Percentiles rank a stretch among this genome's conserved stretches.
Conservation (phyloP, 23 red algal genomes). For the Agarophyton chilense region DNA sequence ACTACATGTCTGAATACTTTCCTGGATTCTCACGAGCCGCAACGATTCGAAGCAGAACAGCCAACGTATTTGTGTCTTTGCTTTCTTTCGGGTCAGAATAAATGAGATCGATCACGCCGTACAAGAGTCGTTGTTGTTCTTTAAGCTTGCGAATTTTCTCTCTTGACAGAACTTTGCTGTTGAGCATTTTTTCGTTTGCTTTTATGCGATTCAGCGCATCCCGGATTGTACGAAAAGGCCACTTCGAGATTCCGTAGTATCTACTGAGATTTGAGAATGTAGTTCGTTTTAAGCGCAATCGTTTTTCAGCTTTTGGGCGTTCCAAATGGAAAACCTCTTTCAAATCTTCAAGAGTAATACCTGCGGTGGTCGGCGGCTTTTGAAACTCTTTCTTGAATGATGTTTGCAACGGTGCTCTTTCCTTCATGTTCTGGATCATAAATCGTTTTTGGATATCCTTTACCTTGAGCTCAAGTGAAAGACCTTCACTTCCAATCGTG, state of each 20-base stretch:
- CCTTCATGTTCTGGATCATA: neutral
- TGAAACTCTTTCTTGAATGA: slow-evolving; percentile 18
- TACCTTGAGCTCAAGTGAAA: neutral
- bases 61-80: slow-evolving; percentile 56
- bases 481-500: neutral
- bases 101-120: slow-evolving; percentile 48
- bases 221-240: slow-evolving; percentile 65
- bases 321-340: slow-evolving; percentile 66
- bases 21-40: slow-evolving; percentile 35
- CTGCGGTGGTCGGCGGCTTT: slow-evolving; percentile 56
- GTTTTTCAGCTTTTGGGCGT: slow-evolving; percentile 61
- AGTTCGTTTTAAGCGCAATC: slow-evolving; percentile 53
- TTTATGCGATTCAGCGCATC: slow-evolving; percentile 61
- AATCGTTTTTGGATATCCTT: slow-evolving; percentile 20
- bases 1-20: neutral
- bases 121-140: slow-evolving; percentile 54
- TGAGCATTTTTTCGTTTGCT: slow-evolving; percentile 32
- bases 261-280: slow-evolving; percentile 71
- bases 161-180: slow-evolving; percentile 13
- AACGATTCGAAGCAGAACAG: slow-evolving; percentile 52
- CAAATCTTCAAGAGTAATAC: slow-evolving; percentile 40
- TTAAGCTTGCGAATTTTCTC: slow-evolving; percentile 48
- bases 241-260: slow-evolving; percentile 72
- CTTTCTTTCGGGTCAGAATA: slow-evolving; percentile 64
- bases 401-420: neutral